Evolutionary conservation across 306 rosid species (phyloP).

Genomic region (Cicer chorassanicum): DNA sequence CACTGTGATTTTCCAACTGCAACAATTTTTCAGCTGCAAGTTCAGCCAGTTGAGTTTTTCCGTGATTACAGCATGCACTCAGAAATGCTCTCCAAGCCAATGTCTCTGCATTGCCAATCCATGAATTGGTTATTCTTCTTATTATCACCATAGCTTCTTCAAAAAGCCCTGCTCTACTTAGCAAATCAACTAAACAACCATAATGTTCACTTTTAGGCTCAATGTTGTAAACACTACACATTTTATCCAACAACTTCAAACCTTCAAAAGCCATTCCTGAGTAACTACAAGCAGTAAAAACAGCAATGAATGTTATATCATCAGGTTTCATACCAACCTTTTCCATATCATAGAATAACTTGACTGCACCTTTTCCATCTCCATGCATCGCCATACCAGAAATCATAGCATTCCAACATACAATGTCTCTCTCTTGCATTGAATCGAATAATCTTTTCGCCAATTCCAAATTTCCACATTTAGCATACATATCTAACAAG

Average conservation of each 20-base stretch:
- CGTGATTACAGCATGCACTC: slow-evolving; percentile 72
- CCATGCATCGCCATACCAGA: slow-evolving; percentile 78
- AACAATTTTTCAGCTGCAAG: slow-evolving; percentile 60
- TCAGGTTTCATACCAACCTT: slow-evolving; percentile 53
- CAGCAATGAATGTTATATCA: slow-evolving; percentile 73
- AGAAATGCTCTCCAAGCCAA: slow-evolving; percentile 85
- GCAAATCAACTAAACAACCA: slow-evolving; percentile 70
- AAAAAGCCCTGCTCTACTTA: slow-evolving; percentile 66
- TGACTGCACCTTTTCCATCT: slow-evolving; percentile 62
- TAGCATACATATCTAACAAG: slow-evolving; percentile 80
- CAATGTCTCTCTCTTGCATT: slow-evolving; percentile 56
- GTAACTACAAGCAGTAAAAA: slow-evolving; percentile 79
- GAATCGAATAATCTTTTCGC: slow-evolving; percentile 57
- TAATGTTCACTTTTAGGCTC: slow-evolving; percentile 72
- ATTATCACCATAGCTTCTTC: slow-evolving; percentile 67
- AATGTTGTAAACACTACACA: slow-evolving; percentile 56
- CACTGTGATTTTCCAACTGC: slow-evolving; percentile 55
- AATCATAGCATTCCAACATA: slow-evolving; percentile 85
- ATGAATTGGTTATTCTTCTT: slow-evolving; percentile 45
- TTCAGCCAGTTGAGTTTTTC: slow-evolving; percentile 65
- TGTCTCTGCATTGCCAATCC: slow-evolving; percentile 56
- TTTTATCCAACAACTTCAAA: slow-evolving; percentile 56
- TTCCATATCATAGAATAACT: slow-evolving; percentile 69
- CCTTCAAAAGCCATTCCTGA: slow-evolving; percentile 69
- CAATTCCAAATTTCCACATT: slow-evolving; percentile 67